Evolutionary conservation across 2,329 filamentous ascomycete species (phyloP), one percentile per base, ranked within the genome.

Genomic region (Mycocentrospora acerina): DNA sequence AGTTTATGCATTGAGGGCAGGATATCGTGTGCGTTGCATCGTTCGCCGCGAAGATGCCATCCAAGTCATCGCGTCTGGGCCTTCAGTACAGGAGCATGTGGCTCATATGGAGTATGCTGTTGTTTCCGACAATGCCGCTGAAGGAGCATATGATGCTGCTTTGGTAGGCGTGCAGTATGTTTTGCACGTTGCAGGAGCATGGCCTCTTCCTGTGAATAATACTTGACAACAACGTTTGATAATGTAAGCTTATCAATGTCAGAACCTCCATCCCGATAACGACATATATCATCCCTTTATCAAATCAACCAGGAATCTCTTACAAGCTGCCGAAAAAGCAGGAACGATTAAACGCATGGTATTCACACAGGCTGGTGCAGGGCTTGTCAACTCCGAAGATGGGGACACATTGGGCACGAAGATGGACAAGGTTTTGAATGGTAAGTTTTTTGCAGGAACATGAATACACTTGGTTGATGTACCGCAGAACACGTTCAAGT

Each of bases 301-400:
- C 30, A 56, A 57, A 7, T 63, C 57, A 1, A 65, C 60, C 35
- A 57, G 52, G 7, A 56, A 56, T 28, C 39, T 66, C 10, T 38
- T 65, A 5, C 44, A 48, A 1, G 59, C 61, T n/a, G 55, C 57
- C 0, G 32, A 57, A 3, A 52, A 54, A 6, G 48, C 52, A 4
- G 45, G 44, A 4, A 60, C 56, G 1, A 54, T 65, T 1, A 54
- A 40, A 13, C 48, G 61, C 1, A 42, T 65, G 3, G 60, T 65
- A 0, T 60, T 66, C 32, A 65, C 62, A 1, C 61, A 66, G 44
- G 61, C 62, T 2, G 62, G 60, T 4, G 62, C 62, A 8, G 61
- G 52, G 0, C 44, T 66, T 2, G 55, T 65, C 7, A 55, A 59
- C 33, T 57, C 59, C 6, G 55, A 62, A 35, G 55, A 60, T n/a